Base-by-base conservation (phyloP, 129 eudicot species). In the Flaveria sonorensis region DNA sequence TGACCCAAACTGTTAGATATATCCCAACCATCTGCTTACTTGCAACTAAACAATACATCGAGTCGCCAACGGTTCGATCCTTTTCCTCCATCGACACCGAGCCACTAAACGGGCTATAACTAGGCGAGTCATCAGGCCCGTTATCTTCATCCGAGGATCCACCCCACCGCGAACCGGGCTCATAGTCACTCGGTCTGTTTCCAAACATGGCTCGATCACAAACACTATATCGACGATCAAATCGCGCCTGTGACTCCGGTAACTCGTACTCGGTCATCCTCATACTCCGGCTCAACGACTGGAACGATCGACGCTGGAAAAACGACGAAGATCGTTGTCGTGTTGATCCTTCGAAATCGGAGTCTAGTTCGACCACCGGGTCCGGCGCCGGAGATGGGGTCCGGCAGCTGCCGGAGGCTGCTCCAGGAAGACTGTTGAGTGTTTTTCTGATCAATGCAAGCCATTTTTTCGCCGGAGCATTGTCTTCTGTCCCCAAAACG, bases 11-110 rank as follows among this genome's bases (percentile, higher is more conserved):
- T 0, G 96, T 94, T 26, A 94, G 90, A 86, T 91, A 89, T 7
- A 94, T 82, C 64, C 98, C 98, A 13, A 94, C 98, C 98, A 94
- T 94, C 60, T 94, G 98, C 84, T 94, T 94, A 81, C 98, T 94
- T 28, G 97, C 97, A 70, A 89, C 98, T 81, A 94, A 82, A 83
- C 96, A 91, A 62, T 94, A 94, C 84, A 88, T 89, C 21, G 96
- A 83, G 67, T 86, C 85, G 28, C 86, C 89, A 1, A 57, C 67
- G 26, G 70, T 71, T 61, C 83, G 83, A 28, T 91, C 93, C 45
- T 62, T 79, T 4, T 90, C 95, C 43, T 90, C 97, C 80, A 89
- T 75, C 10, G 84, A 85, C 21, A 79, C 71, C 16, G 85, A 79
- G 55, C 92, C 92, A 42, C 69, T 87, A 68, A 68, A 82, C 24